Base-by-base conservation (phyloP, 805 yeast genomes). In the Cyberlindnera meyerae region DNA sequence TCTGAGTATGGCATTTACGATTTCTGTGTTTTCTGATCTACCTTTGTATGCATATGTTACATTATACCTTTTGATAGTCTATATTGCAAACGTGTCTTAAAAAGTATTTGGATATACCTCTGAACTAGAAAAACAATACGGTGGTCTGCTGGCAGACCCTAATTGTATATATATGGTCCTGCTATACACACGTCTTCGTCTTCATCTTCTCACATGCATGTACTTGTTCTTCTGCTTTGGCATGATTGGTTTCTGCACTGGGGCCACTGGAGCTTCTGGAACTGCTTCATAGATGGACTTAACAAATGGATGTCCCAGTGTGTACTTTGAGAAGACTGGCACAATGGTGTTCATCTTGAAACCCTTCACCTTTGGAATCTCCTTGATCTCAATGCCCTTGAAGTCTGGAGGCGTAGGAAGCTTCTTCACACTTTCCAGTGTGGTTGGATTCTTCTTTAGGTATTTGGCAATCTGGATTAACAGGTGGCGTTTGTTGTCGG, bases 261-360 rank as follows among this genome's bases (percentile, higher is more conserved):
- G 51, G 38, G 13, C 52, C 33, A 39, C 46, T 52, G 17, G 58
- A 4, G 69, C 63, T 15, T 68, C 68, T 12, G 77, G 75, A 28
- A 70, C 68, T 29, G 62, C 66, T 24, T 76, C 79, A 51, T 83
- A 83, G 24, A 82, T 73, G 39, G 71, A 61, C 44, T 78, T 86
- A 2, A 88, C 78, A 70, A 79, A 78, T 34, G 96, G 96, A 51
- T 84, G 87, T 21, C 84, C 89, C 69, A 85, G 72, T 29, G 89
- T 71, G 30, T 82, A 77, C 14, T 82, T 77, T 36, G 94, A 81
- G 52, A 82, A 87, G 21, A 87, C 69, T n/a, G 98, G 98, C 11
- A 89, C 86, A 30, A 90, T 79, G 2, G 79, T 75, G 59, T 84
- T 86, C 85, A 89, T 82, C 51, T 71, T 76, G 69, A 84, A 82